Evolutionary conservation across 177 flowering plant species (phyloP).

Genomic region (Vitis hybrid): DNA sequence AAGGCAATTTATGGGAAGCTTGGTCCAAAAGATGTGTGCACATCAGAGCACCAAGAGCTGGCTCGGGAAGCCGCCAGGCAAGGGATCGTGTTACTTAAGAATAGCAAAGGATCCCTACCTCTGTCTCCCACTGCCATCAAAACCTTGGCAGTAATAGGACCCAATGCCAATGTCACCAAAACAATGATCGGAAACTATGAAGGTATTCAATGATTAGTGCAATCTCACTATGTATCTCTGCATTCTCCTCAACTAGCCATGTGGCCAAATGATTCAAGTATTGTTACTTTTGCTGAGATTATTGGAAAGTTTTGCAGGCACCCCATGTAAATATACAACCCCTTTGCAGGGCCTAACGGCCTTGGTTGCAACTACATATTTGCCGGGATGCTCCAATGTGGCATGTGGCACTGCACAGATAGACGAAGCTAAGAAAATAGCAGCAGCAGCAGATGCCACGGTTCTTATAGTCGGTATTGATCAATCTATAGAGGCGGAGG

Average conservation of each 20-base stretch:
- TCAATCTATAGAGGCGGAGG: slow-evolving; percentile 78
- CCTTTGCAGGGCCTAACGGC: slow-evolving; percentile 84
- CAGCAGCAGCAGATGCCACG: slow-evolving; percentile 82
- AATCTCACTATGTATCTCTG: background rate
- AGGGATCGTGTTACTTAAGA: slow-evolving; percentile 90
- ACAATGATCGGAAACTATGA: too few species aligned
- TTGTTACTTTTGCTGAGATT: background rate
- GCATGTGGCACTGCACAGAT: slow-evolving; percentile 56
- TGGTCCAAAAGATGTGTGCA: too few species aligned
- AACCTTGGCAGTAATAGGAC: too few species aligned
- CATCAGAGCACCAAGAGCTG: too few species aligned
- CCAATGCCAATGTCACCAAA: too few species aligned
- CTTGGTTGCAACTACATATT: slow-evolving; percentile 47
- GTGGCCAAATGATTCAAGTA: background rate
- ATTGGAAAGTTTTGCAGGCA: slow-evolving; percentile 43
- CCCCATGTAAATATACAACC: slow-evolving; percentile 82
- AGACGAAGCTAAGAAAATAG: slow-evolving; percentile 62
- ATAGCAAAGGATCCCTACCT: slow-evolving; percentile 24
- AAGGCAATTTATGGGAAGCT: too few species aligned
- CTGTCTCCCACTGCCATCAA: too few species aligned
- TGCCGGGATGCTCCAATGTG: slow-evolving; percentile 70
- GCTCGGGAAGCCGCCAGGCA: slow-evolving; percentile 83
- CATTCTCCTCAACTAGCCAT: too few species aligned
- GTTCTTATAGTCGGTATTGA: slow-evolving; percentile 82
- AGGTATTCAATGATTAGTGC: too few species aligned